A percentile compares a stretch with the other conserved stretches of the same genome.
phyloP scores from a whole-genome alignment of 2,329 filamentous ascomycete genomes.

The Trichoderma sp. region DNA sequence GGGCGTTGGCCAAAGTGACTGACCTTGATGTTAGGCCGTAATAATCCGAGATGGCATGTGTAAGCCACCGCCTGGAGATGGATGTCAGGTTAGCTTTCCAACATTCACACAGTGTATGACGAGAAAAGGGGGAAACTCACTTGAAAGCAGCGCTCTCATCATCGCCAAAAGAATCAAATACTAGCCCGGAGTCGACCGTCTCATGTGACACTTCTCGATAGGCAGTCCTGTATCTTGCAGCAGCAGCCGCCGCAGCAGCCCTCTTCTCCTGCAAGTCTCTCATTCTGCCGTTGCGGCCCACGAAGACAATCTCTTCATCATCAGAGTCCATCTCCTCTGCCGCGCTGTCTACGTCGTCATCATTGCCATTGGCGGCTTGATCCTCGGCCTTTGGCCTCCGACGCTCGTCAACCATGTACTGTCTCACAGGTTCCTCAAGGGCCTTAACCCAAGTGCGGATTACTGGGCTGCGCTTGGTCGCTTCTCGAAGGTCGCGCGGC shows the following conservation, averaged over 20 bases:
- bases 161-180: conserved; percentile 76
- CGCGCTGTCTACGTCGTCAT: conserved; percentile 28
- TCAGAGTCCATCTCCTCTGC: conserved; percentile 45
- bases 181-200: conserved; percentile 59
- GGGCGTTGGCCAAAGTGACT: conserved; percentile 67
- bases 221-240: conserved; percentile 47
- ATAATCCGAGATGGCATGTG: conserved; percentile 87
- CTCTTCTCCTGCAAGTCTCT: conserved; percentile 38
- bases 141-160: conserved; percentile 79
- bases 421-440: conserved; percentile 79
- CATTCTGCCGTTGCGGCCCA: conserved; percentile 66
- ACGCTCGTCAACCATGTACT: conserved; percentile 61
- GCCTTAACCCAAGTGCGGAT: conserved; percentile 78
- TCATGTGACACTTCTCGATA: conserved; percentile 55
- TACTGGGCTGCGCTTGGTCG: conserved; percentile 74
- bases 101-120: not conserved
- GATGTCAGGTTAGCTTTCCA: not conserved
- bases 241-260: conserved; percentile 34
- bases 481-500: conserved; percentile 75
- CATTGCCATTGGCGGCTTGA: not conserved
- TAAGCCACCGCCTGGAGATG: conserved; percentile 72
- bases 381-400: conserved; percentile 6
- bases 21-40: conserved; percentile 86
- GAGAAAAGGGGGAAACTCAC: conserved; percentile 46
- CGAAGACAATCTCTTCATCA: conserved; percentile 90